phyloP scores from a whole-genome alignment of 805 yeast genomes.

The Nematodospora valgi region DNA sequence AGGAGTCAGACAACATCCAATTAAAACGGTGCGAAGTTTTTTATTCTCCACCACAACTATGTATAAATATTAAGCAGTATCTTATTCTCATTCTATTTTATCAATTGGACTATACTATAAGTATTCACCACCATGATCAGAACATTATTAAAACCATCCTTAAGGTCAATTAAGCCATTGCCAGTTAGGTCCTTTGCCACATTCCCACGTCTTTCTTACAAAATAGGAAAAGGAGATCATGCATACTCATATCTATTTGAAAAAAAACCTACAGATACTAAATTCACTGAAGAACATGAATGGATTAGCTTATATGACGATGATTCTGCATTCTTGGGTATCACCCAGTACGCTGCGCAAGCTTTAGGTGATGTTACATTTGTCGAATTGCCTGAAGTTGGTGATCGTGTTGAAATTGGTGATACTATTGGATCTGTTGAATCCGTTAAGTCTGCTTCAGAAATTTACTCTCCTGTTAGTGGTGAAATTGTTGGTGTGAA shows the following conservation, averaged over 20 bases:
- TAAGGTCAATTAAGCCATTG: constrained; percentile 10
- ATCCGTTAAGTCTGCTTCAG: constrained; percentile 90
- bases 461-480: constrained; percentile 81
- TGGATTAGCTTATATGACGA: constrained; percentile 88
- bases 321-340: constrained; percentile 81
- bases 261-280: constrained; percentile 47
- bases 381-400: constrained; percentile 82
- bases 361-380: constrained; percentile 96
- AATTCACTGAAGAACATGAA: constrained; percentile 88
- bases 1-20: too few species aligned
- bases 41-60: too few species aligned
- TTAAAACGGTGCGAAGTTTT: too few species aligned
- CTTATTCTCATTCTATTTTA: not conserved
- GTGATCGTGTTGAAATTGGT: constrained; percentile 58
- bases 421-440: constrained; percentile 92
- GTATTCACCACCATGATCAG: constrained; percentile 7
- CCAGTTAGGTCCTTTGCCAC: constrained; percentile 12
- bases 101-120: not conserved
- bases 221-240: constrained; percentile 34
- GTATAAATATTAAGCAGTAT: too few species aligned
- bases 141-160: constrained; percentile 9
- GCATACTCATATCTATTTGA: constrained; percentile 35
- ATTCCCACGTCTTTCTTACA: constrained; percentile 13
- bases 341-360: constrained; percentile 90
- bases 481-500: constrained; percentile 78